Evolutionary conservation across 306 rosid species (phyloP), one percentile per base, ranked within the genome.

Genomic region (Citrullus colocynthis): DNA sequence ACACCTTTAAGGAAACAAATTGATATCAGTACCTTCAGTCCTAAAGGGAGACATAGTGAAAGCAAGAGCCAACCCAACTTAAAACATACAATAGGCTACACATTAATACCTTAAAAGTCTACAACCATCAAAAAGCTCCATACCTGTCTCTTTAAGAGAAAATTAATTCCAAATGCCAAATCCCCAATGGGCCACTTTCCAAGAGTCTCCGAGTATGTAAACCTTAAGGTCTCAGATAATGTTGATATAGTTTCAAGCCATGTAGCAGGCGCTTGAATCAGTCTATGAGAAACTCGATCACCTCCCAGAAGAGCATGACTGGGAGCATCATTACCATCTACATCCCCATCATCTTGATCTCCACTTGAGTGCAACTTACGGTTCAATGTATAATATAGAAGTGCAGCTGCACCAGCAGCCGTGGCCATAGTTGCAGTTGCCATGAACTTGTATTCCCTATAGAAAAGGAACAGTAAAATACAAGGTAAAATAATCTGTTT

Each of bases 361-460:
- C 59, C 7, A 6, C 59, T 63, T 17, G 88, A 64, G 72, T 86
- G 88, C 44, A 92, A 78, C 85, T 88, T 92, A 67, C 91, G 82
- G 82, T 90, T 95, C 79, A 95, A 74, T n/a, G 95, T 92, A 75
- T 92, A 95, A 84, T 89, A 92, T 66, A 95, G 79, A 9, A 95
- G 88, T 72, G 98, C 98, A 82, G 96, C 97, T 80, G 97, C 97
- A 76, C 97, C 98, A 24, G 96, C 97, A 72, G 98, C 96, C 77
- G 98, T 95, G 44, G 98, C 97, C 97, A 95, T 86, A 73, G 96
- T 95, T 81, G 97, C 96, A 84, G 98, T 89, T 87, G 98, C 95
- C 97, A 95, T 95, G 76, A 89, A 62, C 78, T 78, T 58, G 51
- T 78, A 75, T 54, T 80, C 86, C 91, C 88, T 87, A 76, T 28